Base-by-base conservation (phyloP, 129 eudicot species). In the Arctium lappa region DNA sequence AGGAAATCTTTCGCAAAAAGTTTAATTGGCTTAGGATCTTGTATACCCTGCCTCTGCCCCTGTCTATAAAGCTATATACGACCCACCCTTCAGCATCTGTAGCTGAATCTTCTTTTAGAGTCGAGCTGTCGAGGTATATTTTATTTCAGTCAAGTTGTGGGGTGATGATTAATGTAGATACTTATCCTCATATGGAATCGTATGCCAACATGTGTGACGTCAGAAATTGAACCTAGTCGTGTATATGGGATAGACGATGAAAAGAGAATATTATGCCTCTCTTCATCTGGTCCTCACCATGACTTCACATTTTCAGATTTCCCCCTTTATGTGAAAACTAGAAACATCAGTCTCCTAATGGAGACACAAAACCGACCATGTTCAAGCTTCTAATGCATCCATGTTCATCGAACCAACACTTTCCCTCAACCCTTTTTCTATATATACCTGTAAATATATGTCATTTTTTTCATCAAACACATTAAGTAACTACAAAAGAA, bases 321-420 rank as follows among this genome's bases (percentile, higher is more conserved):
- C 31, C 5, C 50, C 33, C 6, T 56, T 50, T 72, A 72, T 36
- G 72, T 50, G 56, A 33, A 22, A 12, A 76, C 37, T 76, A 12
- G 37, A 4, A 48, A 10, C n/a, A 34, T 75, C 76, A 38, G 76
- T 6, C 34, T 66, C 39, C 7, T 27, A 72, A 76, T 76, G 11
- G 65, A 76, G 82, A 36, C 81, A 10, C 75, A 32, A 72, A 78
- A 29, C 77, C 77, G 42, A 40, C 83, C 83, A 78, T 79, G 39
- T 84, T 62, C 83, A 40, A 36, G 38, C 30, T 71, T 71, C 53
- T 15, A 16, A 37, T 83, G 86, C 75, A 69, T 36, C 68, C 29
- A 27, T 27, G 36, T 60, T 81, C 63, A 29, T 68, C 5, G 6
- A 75, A 34, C 0, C 3, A 5, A 76, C 1, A 44, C 6, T 31